Conservation (phyloP, 306 rosid species). For the Oxytropis ochrocephala region DNA sequence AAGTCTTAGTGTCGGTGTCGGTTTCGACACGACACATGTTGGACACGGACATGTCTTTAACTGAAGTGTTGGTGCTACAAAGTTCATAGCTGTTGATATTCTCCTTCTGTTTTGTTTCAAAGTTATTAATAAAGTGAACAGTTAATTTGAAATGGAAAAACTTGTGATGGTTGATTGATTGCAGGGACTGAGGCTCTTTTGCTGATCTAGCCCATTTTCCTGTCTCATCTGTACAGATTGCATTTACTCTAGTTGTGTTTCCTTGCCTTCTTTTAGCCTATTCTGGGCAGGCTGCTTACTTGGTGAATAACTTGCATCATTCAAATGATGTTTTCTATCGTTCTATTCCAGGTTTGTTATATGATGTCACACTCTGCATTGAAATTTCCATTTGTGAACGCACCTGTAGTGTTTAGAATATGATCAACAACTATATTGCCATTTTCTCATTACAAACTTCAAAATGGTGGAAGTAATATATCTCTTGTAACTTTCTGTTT, state of each 20-base stretch:
- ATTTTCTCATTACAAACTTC: neutral
- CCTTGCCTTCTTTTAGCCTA: slow-evolving; percentile 96
- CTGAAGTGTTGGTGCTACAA: too few species aligned
- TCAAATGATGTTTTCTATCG: slow-evolving; percentile 54
- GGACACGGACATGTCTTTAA: too few species aligned
- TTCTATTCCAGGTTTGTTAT: slow-evolving; percentile 86
- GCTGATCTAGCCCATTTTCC: slow-evolving; percentile 93
- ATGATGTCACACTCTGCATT: neutral
- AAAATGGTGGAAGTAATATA: too few species aligned
- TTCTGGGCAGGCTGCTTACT: slow-evolving; percentile 95
- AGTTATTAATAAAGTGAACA: neutral
- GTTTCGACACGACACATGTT: too few species aligned
- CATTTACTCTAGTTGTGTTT: slow-evolving; percentile 82
- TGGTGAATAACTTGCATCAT: slow-evolving; percentile 44
- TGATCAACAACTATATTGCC: neutral
- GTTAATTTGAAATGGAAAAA: slow-evolving; percentile 14
- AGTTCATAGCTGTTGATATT: neutral
- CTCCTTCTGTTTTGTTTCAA: neutral
- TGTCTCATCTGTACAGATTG: slow-evolving; percentile 89
- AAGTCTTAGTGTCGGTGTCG: too few species aligned
- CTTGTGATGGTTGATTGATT: slow-evolving; percentile 28
- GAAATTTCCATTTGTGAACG: neutral
- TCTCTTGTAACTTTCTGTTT: too few species aligned
- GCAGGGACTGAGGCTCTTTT: slow-evolving; percentile 98
- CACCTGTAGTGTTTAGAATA: neutral